These are phyloP conservation scores for Articulospora tetracladia DNA, from an alignment of 495 filamentous ascomycete species.

Conservation along the genomic window DNA sequence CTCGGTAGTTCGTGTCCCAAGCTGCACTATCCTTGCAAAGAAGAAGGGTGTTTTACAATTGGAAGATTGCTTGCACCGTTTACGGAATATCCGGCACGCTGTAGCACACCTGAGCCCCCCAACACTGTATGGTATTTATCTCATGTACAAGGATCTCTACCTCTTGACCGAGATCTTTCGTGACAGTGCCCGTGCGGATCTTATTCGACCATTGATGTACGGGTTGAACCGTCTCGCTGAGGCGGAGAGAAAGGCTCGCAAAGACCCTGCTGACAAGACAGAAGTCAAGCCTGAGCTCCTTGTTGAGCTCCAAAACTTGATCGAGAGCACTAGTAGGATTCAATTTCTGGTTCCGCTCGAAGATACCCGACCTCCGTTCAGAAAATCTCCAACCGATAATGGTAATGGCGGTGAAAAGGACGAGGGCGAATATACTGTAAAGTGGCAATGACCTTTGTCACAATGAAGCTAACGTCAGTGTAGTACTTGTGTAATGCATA, in stretches of 20 bases:
- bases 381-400: too few species aligned
- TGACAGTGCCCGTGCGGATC: background rate
- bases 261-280: background rate
- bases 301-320: background rate
- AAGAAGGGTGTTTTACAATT: background rate
- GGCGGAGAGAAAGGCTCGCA: background rate
- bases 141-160: background rate
- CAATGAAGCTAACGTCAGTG: too few species aligned
- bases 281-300: background rate
- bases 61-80: background rate
- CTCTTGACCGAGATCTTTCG: background rate
- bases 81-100: background rate
- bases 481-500: too few species aligned
- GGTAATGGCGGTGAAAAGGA: too few species aligned
- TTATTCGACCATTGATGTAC: background rate
- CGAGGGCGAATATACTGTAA: too few species aligned
- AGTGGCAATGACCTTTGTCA: too few species aligned
- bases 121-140: background rate
- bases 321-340: too few species aligned
- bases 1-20: background rate
- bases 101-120: background rate
- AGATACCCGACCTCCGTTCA: too few species aligned
- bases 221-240: background rate
- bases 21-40: background rate
- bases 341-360: too few species aligned